Conservation (phyloP, 108 stramenopile genomes). For the Cylindrotheca closterium region DNA sequence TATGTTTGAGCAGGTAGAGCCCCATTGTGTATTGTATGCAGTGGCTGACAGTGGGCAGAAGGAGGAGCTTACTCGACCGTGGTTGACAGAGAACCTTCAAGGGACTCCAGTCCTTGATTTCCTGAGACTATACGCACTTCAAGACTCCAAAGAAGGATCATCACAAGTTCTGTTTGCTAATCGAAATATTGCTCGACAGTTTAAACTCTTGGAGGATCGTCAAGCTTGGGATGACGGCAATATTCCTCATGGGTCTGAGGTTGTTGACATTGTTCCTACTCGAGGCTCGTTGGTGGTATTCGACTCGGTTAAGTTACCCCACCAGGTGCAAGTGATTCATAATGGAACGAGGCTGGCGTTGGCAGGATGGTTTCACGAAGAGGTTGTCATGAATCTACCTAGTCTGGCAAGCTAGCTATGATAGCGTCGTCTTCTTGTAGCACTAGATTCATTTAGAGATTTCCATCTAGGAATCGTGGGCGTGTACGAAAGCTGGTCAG, state of each 20-base stretch:
- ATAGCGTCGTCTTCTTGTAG: no score
- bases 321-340: slow-evolving; percentile 41
- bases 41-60: slow-evolving; percentile 4
- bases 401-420: no score
- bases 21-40: slow-evolving; percentile 32
- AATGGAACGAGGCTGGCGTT: slow-evolving; percentile 38
- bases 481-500: no score
- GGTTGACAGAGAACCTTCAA: slow-evolving; percentile 18
- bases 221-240: slow-evolving; percentile 15
- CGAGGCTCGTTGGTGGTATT: slow-evolving; percentile 52
- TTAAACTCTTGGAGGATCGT: slow-evolving; percentile 34
- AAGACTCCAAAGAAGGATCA: slow-evolving; percentile 11
- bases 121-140: slow-evolving; percentile 10
- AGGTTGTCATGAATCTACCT: no score
- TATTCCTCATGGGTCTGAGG: slow-evolving; percentile 13
- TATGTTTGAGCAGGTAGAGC: no score
- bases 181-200: slow-evolving; percentile 7
- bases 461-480: no score
- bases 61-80: slow-evolving; percentile 24
- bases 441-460: no score
- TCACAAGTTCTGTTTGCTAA: slow-evolving; percentile 18
- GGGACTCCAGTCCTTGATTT: slow-evolving; percentile 16
- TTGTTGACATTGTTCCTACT: slow-evolving; percentile 35
- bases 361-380: slow-evolving; percentile 65
- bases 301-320: slow-evolving; percentile 55